Percentiles rank a stretch among this genome's conserved stretches.
Conservation (phyloP, 2,329 filamentous ascomycete genomes). For the Arthrobotrys megalospora region DNA sequence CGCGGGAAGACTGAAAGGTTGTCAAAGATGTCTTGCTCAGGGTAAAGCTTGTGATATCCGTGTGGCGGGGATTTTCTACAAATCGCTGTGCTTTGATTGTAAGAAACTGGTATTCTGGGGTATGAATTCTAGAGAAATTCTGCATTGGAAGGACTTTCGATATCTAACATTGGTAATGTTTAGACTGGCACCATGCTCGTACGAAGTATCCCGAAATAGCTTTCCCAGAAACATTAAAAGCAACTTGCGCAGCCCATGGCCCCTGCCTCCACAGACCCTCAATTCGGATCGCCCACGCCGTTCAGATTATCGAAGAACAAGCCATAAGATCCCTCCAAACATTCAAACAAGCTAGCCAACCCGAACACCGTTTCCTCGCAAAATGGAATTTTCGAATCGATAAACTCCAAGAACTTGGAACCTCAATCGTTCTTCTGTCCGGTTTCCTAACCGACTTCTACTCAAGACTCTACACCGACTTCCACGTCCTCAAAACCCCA, state of each 20-base stretch:
- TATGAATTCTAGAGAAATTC: too few relatives aligned
- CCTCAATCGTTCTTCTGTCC: conserved; percentile 1
- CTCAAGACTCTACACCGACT: conserved; percentile 1
- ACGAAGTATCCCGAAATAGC: conserved; percentile 40
- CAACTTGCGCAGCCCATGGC: conserved; percentile 22
- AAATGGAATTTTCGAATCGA: conserved; percentile 22
- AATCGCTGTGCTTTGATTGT: conserved; percentile 32
- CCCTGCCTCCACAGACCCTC: conserved; percentile 1
- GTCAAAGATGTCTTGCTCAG: conserved; percentile 33
- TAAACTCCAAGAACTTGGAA: conserved; percentile 23
- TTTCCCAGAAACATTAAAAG: conserved; percentile 37
- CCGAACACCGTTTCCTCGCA: conserved; percentile 25
- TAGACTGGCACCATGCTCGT: conserved; percentile 36
- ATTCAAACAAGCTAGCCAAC: conserved; percentile 9
- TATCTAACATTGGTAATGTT: background rate
- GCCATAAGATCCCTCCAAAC: background rate
- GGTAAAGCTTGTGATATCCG: conserved; percentile 29
- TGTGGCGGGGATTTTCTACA: conserved; percentile 31
- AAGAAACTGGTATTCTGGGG: conserved; percentile 34
- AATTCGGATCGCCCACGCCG: conserved; percentile 27
- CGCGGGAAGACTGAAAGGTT: conserved; percentile 22
- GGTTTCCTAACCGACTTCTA: conserved; percentile 19
- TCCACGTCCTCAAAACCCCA: conserved; percentile 42
- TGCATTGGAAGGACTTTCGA: too few relatives aligned
- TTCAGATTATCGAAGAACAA: conserved; percentile 35